Percentiles rank a stretch among this genome's conserved stretches.
These are phyloP conservation scores for Nicotiana tomentosiformis DNA, from an alignment of 257 asterid genomes.

Conservation along the genomic window DNA sequence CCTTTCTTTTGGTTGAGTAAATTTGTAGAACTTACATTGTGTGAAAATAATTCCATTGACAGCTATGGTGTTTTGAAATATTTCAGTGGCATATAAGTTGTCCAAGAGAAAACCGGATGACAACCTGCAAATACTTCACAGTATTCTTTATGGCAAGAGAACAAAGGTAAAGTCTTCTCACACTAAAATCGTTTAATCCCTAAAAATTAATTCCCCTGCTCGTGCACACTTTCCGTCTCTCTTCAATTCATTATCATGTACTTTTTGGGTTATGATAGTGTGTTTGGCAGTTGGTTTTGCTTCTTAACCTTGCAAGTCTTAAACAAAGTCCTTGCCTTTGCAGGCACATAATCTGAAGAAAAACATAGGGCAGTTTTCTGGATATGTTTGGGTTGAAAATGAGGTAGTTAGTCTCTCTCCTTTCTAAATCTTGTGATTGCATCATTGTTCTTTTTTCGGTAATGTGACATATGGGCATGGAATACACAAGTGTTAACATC, in stretches of 20 bases:
- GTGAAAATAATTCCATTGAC: neutral
- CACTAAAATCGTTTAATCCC: neutral
- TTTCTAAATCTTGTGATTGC: neutral
- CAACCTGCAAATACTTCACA: constrained; percentile 75
- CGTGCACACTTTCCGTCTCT: neutral
- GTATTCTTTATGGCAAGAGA: constrained; percentile 81
- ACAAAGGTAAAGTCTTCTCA: constrained; percentile 44
- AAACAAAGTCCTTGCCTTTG: constrained; percentile 12
- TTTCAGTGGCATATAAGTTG: constrained; percentile 85
- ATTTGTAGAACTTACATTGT: neutral
- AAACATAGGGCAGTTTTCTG: constrained; percentile 89
- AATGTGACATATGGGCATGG: neutral
- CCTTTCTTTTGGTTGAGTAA: neutral
- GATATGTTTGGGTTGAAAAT: constrained; percentile 78
- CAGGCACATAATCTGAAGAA: constrained; percentile 71
- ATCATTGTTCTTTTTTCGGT: neutral
- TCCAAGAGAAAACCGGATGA: constrained; percentile 93
- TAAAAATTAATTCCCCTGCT: neutral
- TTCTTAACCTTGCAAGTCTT: neutral
- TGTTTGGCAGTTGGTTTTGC: neutral
- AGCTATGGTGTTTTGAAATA: neutral
- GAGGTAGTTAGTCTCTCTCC: constrained; percentile 43
- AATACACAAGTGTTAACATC: neutral
- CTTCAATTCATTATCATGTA: neutral
- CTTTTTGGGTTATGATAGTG: neutral